phyloP scores from a whole-genome alignment of 2,329 filamentous ascomycete species.

The Colletotrichum australisinense region DNA sequence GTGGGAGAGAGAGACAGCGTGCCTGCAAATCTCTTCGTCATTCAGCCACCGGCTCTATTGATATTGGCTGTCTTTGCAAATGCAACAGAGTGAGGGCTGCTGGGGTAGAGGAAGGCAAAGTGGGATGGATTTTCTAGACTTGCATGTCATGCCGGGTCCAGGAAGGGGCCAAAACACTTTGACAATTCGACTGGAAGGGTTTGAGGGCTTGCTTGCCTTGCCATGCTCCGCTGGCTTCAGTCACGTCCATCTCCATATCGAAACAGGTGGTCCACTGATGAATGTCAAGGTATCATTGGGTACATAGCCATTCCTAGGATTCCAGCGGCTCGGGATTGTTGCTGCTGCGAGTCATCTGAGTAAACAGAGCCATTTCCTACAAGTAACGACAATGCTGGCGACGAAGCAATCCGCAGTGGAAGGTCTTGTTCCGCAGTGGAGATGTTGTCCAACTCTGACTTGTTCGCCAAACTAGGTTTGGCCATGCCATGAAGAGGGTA shows the following conservation, averaged over 20 bases:
- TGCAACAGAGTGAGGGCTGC: neutral
- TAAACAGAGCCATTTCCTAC: neutral
- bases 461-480: neutral
- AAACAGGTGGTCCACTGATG: too few species aligned
- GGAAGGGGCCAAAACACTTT: constrained; percentile 10
- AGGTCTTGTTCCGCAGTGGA: constrained; percentile 10
- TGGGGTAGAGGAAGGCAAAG: neutral
- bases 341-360: constrained; percentile 28
- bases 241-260: neutral
- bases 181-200: neutral
- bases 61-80: constrained; percentile 14
- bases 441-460: neutral
- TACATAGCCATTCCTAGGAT: neutral
- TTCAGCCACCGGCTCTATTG: neutral
- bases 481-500: neutral
- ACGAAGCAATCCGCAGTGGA: neutral
- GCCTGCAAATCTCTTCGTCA: constrained; percentile 17
- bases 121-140: neutral
- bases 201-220: too few species aligned
- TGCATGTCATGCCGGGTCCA: constrained; percentile 11
- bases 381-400: constrained; percentile 1
- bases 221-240: too few species aligned
- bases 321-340: neutral
- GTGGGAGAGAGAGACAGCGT: neutral
- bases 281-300: too few species aligned